Evolutionary conservation across 2,329 filamentous ascomycete genomes (phyloP).

Genomic region (Pestalotiopsis sp.): DNA sequence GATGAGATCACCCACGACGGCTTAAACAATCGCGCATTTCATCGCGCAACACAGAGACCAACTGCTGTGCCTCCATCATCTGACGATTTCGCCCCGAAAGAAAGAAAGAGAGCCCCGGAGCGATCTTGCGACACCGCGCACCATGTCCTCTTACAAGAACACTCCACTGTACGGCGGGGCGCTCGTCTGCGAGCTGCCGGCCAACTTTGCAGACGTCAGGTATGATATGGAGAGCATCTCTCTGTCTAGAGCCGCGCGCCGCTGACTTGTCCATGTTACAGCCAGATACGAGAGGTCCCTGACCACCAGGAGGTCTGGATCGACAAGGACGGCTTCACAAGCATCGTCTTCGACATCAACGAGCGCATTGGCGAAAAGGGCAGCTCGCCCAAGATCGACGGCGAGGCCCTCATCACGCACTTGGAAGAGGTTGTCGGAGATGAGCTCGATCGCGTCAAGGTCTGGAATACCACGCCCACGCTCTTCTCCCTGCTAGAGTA

Average conservation of each 20-base stretch:
- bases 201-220: constrained; percentile 74
- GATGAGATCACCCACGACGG: not conserved
- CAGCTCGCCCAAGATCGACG: constrained; percentile 62
- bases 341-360: constrained; percentile 87
- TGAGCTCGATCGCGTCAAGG: constrained; percentile 64
- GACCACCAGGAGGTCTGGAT: constrained; percentile 94
- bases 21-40: not conserved
- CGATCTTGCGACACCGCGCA: not conserved
- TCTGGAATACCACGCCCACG: constrained; percentile 67
- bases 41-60: not conserved
- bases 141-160: constrained; percentile 45
- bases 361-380: constrained; percentile 70
- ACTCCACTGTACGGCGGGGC: constrained; percentile 74
- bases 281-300: constrained; percentile 74
- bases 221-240: constrained; percentile 34
- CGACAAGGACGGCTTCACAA: constrained; percentile 80
- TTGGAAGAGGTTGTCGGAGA: constrained; percentile 70
- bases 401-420: constrained; percentile 70
- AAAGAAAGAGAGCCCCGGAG: not conserved
- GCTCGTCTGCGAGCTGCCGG: constrained; percentile 68
- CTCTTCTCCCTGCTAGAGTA: constrained; percentile 59
- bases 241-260: not conserved
- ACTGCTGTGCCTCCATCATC: not conserved
- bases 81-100: not conserved
- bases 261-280: constrained; percentile 32